Percentiles rank a stretch among this genome's conserved stretches.
phyloP scores from a whole-genome alignment of 192 early-diverging fungal species.

The Coemansia sp. region DNA sequence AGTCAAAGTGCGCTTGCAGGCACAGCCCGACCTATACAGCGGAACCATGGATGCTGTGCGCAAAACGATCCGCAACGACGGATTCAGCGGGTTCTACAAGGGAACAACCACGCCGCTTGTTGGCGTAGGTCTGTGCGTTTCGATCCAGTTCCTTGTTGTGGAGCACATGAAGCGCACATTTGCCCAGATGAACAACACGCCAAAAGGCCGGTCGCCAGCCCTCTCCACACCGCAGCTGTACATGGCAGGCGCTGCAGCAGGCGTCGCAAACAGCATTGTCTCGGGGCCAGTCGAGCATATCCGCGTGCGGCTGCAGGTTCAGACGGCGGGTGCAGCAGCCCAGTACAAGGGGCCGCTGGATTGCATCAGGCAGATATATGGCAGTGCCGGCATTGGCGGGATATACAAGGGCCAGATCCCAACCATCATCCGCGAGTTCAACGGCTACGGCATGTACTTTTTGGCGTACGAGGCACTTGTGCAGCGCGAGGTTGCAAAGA shows the following conservation, averaged over 20 bases:
- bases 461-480: slow-evolving; percentile 88
- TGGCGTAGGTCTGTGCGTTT: slow-evolving; percentile 94
- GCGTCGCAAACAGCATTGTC: slow-evolving; percentile 86
- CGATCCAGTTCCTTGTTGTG: slow-evolving; percentile 93
- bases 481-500: slow-evolving; percentile 68
- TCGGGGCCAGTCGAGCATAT: slow-evolving; percentile 97
- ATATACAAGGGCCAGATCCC: slow-evolving; percentile 91
- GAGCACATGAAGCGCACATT: slow-evolving; percentile 88
- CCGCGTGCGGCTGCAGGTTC: slow-evolving; percentile 92
- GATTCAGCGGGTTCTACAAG: slow-evolving; percentile 85
- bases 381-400: slow-evolving; percentile 71
- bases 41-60: slow-evolving; percentile 87
- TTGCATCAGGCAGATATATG: slow-evolving; percentile 80
- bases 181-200: slow-evolving; percentile 59
- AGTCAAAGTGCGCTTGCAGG: slow-evolving; percentile 91
- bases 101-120: slow-evolving; percentile 93
- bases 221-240: slow-evolving; percentile 84
- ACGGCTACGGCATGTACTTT: slow-evolving; percentile 95
- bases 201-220: slow-evolving; percentile 38
- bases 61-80: slow-evolving; percentile 82
- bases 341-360: slow-evolving; percentile 80
- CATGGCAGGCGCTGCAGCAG: slow-evolving; percentile 80
- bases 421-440: slow-evolving; percentile 86
- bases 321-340: slow-evolving; percentile 63
- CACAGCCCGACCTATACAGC: slow-evolving; percentile 80